Conservation (phyloP, 1,139 yeast genomes). For the Yamadazyma atlantica region DNA sequence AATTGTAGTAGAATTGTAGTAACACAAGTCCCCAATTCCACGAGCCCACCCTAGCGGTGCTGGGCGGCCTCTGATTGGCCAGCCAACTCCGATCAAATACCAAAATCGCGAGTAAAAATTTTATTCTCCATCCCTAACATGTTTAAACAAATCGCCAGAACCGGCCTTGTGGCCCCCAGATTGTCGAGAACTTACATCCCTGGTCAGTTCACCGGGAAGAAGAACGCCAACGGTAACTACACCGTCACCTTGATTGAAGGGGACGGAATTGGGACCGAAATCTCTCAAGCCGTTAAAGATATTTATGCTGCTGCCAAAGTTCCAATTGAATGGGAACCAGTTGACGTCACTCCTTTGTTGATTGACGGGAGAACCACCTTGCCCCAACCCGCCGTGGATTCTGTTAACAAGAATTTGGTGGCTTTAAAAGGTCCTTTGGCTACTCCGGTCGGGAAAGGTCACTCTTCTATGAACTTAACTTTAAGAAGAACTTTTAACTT, state of each 20-base stretch:
- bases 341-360: conserved; percentile 91
- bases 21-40: too few species aligned
- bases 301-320: conserved; percentile 91
- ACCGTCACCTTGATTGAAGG: conserved; percentile 97
- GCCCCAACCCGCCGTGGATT: conserved; percentile 88
- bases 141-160: conserved; percentile 45
- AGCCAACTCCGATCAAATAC: too few species aligned
- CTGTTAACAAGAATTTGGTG: conserved; percentile 87
- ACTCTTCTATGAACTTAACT: conserved; percentile 94
- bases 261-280: conserved; percentile 97
- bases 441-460: conserved; percentile 98
- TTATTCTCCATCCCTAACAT: conserved; percentile 17
- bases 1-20: too few species aligned
- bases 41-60: too few species aligned
- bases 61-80: too few species aligned
- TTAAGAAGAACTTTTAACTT: conserved; percentile 94
- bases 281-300: conserved; percentile 87
- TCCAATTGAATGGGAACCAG: conserved; percentile 96
- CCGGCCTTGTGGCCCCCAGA: conserved; percentile 35
- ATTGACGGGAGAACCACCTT: conserved; percentile 93
- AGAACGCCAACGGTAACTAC: conserved; percentile 65
- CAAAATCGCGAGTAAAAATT: too few species aligned
- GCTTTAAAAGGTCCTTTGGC: conserved; percentile 98
- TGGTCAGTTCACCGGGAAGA: conserved; percentile 50
- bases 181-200: conserved; percentile 48